Evolutionary conservation across 2,329 filamentous ascomycete genomes (phyloP).

Genomic region (Beauveria bassiana): DNA sequence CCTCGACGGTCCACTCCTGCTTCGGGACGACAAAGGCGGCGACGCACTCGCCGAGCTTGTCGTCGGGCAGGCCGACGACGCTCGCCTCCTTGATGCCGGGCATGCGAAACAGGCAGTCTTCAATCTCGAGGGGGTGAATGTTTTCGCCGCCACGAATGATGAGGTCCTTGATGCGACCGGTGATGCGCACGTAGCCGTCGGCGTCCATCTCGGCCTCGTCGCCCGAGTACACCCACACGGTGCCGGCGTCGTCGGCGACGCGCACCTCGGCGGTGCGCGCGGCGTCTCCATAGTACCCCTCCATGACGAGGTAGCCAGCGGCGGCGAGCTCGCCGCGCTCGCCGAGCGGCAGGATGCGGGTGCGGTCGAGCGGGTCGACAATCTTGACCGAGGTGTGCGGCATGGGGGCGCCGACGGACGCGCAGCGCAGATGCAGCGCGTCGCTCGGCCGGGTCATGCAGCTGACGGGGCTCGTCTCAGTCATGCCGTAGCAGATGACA

Average conservation of each 20-base stretch:
- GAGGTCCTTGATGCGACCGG: constrained; percentile 86
- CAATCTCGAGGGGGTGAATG: constrained; percentile 87
- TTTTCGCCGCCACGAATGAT: constrained; percentile 96
- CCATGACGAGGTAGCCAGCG: constrained; percentile 81
- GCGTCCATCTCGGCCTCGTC: constrained; percentile 83
- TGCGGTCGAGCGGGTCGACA: constrained; percentile 59
- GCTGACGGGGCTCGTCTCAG: constrained; percentile 72
- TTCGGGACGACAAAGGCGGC: constrained; percentile 69
- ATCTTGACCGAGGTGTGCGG: constrained; percentile 75
- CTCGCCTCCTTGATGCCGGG: constrained; percentile 65
- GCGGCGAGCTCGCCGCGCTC: constrained; percentile 74
- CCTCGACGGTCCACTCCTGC: constrained; percentile 21
- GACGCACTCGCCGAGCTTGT: constrained; percentile 77
- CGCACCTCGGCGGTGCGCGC: constrained; percentile 61
- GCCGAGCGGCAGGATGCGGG: constrained; percentile 51
- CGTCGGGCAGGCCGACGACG: constrained; percentile 77
- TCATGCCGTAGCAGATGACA: constrained; percentile 96
- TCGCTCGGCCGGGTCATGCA: constrained; percentile 78
- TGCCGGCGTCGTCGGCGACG: constrained; percentile 38
- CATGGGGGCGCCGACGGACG: constrained; percentile 71
- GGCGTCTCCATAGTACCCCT: constrained; percentile 78
- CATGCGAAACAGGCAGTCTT: constrained; percentile 76
- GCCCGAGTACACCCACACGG: constrained; percentile 83
- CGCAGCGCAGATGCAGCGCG: constrained; percentile 62
- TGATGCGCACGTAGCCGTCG: constrained; percentile 81